Evolutionary conservation across 2,329 filamentous ascomycete species (phyloP).

Genomic region (Penicillium crustosum): DNA sequence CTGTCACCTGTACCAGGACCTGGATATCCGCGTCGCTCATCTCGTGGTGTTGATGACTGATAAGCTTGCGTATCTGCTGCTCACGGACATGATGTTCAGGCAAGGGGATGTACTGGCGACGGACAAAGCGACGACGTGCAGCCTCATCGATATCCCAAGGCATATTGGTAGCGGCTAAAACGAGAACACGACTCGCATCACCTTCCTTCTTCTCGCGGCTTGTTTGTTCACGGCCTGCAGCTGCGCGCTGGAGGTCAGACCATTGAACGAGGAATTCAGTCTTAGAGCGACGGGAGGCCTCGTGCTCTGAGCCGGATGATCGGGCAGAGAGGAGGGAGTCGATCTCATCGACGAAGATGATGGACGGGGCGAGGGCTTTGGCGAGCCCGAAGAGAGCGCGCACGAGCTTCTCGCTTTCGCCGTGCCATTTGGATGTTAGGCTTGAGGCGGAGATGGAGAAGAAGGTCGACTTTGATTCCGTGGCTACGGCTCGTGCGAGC

Average conservation of each 20-base stretch:
- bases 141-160: slow-evolving; percentile 99
- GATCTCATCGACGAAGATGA: slow-evolving; percentile 98
- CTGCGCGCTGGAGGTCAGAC: slow-evolving; percentile 89
- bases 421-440: slow-evolving; percentile 91
- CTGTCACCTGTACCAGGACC: slow-evolving; percentile 73
- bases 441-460: slow-evolving; percentile 96
- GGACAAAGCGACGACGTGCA: slow-evolving; percentile 82
- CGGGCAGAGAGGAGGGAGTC: slow-evolving; percentile 87
- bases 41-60: slow-evolving; percentile 84
- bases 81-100: slow-evolving; percentile 81
- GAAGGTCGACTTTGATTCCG: slow-evolving; percentile 91
- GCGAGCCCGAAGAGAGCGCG: slow-evolving; percentile 88
- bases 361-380: slow-evolving; percentile 83
- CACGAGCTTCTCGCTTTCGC: slow-evolving; percentile 95
- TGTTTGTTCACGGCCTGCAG: slow-evolving; percentile 72
- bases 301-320: slow-evolving; percentile 76
- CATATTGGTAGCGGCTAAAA: slow-evolving; percentile 91
- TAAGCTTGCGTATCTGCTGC: slow-evolving; percentile 72
- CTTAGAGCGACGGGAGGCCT: slow-evolving; percentile 90
- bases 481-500: slow-evolving; percentile 90
- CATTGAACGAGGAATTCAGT: slow-evolving; percentile 98
- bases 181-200: slow-evolving; percentile 84
- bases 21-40: slow-evolving; percentile 71
- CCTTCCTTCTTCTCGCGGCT: slow-evolving; percentile 66
- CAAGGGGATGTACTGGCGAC: slow-evolving; percentile 92